Base-by-base conservation (phyloP, 352 stramenopile species). In the Achlya hypogyna region DNA sequence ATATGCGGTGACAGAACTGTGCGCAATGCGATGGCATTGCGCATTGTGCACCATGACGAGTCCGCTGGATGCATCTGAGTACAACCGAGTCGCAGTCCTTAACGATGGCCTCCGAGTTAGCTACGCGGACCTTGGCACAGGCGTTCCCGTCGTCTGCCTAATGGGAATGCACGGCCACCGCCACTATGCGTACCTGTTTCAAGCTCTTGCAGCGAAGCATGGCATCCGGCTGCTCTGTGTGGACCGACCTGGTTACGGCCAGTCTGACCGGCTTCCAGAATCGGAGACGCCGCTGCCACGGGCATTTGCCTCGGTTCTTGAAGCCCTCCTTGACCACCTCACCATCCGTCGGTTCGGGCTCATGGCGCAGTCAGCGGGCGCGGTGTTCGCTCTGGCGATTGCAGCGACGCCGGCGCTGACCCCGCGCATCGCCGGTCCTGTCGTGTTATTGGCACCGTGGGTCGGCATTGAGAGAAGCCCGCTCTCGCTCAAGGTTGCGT, bases 131-230 rank as follows among this genome's bases (percentile, higher is more conserved):
- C 42, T 67, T 5, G 60, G 60, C 31, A 45, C 56, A 23, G 60
- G 60, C 8, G 49, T 67, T 58, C 47, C 51, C 5, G 60, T 67
- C 2, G 51, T 60, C n/a, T 67, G 60, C 27, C 34, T 67, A 8
- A 16, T 67, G 16, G 60, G 60, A 20, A 56, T 67, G 51, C 60
- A 49, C 18, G 60, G 60, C 51, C 60, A 67, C 43, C 60, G 60
- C 10, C 51, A 58, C 49, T 56, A 56, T 20, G 49, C 49, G 12
- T 56, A 56, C 31, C 49, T 56, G 12, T 56, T 56, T 20, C 49
- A 56, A 9, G 49, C 25, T 9, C 49, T 56, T 20, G 49, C 49
- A n/a, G 31, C 25, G 12, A 56, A 56, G 8, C 31, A 56, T 20
- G 25, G 25, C 2, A 20, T 56, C 12, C 49, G 49, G 12, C n/a